Evolutionary conservation across 2,329 filamentous ascomycete species (phyloP), one percentile per base, ranked within the genome.

Genomic region (Cordyceps cicadae): DNA sequence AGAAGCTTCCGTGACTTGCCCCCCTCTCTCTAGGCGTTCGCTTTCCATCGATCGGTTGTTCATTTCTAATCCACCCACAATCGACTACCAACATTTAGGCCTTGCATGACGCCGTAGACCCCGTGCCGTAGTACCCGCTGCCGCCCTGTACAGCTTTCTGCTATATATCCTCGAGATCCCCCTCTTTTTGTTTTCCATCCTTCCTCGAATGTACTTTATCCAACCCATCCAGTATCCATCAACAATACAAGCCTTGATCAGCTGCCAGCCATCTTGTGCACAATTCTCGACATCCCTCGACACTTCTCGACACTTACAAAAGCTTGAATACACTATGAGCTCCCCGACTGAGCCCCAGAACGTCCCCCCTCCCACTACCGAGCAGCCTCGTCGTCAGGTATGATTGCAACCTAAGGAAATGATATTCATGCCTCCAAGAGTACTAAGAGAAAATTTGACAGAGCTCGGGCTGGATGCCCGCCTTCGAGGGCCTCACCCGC

Each of bases 401-500:
- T 9, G 29, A 29, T 29, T 29, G 59, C 2, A 11, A 12, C 5
- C 26, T 2, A 2, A 3, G 17, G 15, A n/a, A n/a, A 19, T 6
- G 2, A 19, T 19, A 1, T 26, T 24, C 3, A 17, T 17, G 21
- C 5, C n/a, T 12, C 19, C 21, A 19, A 19, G 6, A 3, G 1
- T 32, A 14, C 51, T 60, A 46, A 54, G 29, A 24, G 11, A 21
- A 3, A 48, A n/a, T n/a, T n/a, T 17, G 15, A 32, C 61, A 79
- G 76, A 78, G 77, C 67, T 81, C 79, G 8, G 72, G 76, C 52
- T 75, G 78, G 53, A 72, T 80, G 66, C 74, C 74, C 26, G 68
- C 71, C 56, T 85, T 84, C 69, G 77, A 81, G 5, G 72, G 76
- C 14, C 77, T 85, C 1, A 73, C 78, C 63, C 77, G 80, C 61